phyloP scores from a whole-genome alignment of 768 basidiomycete species.

The Tricholoma sp. region DNA sequence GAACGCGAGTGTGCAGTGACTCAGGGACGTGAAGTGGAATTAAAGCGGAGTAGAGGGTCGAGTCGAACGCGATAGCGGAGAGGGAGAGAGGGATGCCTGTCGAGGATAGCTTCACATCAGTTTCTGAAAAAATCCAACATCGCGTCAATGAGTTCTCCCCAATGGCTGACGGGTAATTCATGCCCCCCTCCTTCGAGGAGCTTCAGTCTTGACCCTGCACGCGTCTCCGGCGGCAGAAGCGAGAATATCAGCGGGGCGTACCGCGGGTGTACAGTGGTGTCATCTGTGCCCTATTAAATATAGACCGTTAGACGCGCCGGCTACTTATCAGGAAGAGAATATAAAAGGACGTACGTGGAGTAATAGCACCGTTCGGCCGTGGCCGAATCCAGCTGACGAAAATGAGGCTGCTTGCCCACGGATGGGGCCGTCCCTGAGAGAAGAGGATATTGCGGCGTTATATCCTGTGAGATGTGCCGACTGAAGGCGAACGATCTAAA shows the following conservation, averaged over 20 bases:
- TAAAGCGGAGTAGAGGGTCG: too few species aligned
- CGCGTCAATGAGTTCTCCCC: constrained; percentile 27
- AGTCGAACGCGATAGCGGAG: background rate
- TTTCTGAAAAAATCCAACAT: constrained; percentile 26
- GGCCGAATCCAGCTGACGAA: constrained; percentile 36
- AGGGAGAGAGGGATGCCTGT: too few species aligned
- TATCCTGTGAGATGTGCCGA: constrained; percentile 72
- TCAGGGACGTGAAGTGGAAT: too few species aligned
- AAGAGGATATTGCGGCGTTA: constrained; percentile 74
- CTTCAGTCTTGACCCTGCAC: constrained; percentile 34
- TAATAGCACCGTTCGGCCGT: constrained; percentile 45
- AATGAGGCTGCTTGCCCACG: constrained; percentile 57
- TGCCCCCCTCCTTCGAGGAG: constrained; percentile 50
- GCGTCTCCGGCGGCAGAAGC: constrained; percentile 34
- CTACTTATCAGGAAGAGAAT: constrained; percentile 3
- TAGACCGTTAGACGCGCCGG: background rate
- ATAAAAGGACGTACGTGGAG: constrained; percentile 46
- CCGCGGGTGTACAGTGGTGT: constrained; percentile 49
- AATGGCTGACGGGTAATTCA: constrained; percentile 43
- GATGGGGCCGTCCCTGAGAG: constrained; percentile 66
- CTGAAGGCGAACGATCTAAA: constrained; percentile 69
- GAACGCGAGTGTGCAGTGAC: too few species aligned
- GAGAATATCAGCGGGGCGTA: constrained; percentile 44
- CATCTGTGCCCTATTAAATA: constrained; percentile 47
- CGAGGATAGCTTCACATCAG: background rate